Evolutionary conservation across 768 basidiomycete species (phyloP).

Genomic region (Boletus insuetus): DNA sequence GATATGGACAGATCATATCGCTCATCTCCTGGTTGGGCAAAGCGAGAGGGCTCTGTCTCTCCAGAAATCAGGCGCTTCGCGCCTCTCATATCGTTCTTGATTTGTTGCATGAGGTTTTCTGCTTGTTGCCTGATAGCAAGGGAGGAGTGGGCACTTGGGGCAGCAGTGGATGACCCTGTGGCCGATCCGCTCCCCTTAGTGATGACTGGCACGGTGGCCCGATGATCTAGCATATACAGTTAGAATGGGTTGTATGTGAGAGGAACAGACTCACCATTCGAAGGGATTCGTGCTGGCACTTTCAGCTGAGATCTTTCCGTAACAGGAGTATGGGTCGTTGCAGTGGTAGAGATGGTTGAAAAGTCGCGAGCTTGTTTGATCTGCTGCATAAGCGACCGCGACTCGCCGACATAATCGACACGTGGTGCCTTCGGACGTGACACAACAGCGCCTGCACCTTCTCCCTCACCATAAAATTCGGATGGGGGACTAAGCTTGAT

Average conservation of each 20-base stretch:
- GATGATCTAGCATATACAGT: constrained; percentile 12
- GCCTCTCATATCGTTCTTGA: constrained; percentile 69
- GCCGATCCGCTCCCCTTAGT: constrained; percentile 23
- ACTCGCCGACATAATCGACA: constrained; percentile 77
- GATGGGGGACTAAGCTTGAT: constrained; percentile 71
- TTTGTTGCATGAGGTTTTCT: constrained; percentile 80
- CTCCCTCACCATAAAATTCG: constrained; percentile 55
- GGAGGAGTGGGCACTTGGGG: constrained; percentile 50
- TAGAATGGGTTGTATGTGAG: background rate
- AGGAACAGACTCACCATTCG: constrained; percentile 15
- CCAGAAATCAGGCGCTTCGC: constrained; percentile 70
- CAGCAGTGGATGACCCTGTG: constrained; percentile 28
- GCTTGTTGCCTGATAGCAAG: constrained; percentile 74
- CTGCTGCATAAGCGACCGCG: constrained; percentile 72
- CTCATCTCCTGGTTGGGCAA: constrained; percentile 23
- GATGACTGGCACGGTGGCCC: constrained; percentile 6
- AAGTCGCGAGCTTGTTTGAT: constrained; percentile 77
- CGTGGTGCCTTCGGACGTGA: constrained; percentile 47
- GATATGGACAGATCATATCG: constrained; percentile 12
- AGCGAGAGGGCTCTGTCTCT: constrained; percentile 55
- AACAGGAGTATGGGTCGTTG: constrained; percentile 36
- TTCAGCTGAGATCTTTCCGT: constrained; percentile 11
- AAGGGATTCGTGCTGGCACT: background rate
- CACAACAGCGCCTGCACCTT: constrained; percentile 45
- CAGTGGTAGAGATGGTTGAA: constrained; percentile 68